Evolutionary conservation across 805 yeast genomes (phyloP), one percentile per base, ranked within the genome.

Genomic region (Hanseniaspora thailandica): DNA sequence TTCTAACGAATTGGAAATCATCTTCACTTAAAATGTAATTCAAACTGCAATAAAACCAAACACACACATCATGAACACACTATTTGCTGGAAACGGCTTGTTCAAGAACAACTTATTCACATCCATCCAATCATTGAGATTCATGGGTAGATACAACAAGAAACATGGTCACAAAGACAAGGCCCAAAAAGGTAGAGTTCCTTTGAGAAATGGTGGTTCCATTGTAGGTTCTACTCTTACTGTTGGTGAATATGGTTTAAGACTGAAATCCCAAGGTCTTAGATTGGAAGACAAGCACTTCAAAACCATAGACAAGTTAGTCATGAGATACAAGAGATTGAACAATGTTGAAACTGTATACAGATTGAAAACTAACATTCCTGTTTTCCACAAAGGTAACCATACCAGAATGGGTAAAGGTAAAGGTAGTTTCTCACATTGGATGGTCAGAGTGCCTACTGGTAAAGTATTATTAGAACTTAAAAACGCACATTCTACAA

Each of bases 361-460:
- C 52, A 78, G 97, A 64, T 73, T 89, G 54, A 79, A 81, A 48
- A 84, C 96, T 22, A 83, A 85, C 65, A 76, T 87, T 52, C 93
- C 97, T 0, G 95, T 93, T 12, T 88, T 96, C 69, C 80, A 86
- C 57, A 93, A 93, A 72, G 98, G 98, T 72, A 93, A 93, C 68
- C 96, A 93, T 67, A 87, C 96, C 10, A 93, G 98, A 82, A 93
- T 93, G 98, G 98, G 98, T 74, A 93, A 93, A 69, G 98, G 98
- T 73, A 93, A 93, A 70, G 98, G 98, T 70, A 83, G 89, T 0
- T 90, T 93, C 65, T 96, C 87, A 63, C 93, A 87, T 71, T 93
- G 97, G 97, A 94, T 95, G 62, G 85, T 82, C 33, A 80, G 98
- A 62, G 93, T 93, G 13, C 95, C 97, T 39, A 89, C 97, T 0